Base-by-base conservation (phyloP, 2,329 filamentous ascomycete genomes). In the Tolypocladium inflatum region DNA sequence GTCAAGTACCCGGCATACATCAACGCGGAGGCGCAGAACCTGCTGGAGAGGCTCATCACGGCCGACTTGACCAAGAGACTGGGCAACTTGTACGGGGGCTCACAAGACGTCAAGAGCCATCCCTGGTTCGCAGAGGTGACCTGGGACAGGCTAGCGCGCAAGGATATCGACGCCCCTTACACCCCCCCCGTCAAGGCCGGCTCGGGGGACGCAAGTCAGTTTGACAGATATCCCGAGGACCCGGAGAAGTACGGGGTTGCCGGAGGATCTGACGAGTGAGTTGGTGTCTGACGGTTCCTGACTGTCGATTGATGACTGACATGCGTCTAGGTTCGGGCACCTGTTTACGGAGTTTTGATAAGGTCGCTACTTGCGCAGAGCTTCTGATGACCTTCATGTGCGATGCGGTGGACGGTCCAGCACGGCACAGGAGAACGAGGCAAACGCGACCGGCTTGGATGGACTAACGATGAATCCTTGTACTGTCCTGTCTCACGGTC, bases 1-100 rank as follows among this genome's bases (percentile, higher is more conserved):
- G 90, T 99, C 74, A 97, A 97, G 76, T 99, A 97, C 72, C 94
- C 94, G 57, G 88, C 90, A 7, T 99, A 97, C 72, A 90, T 99
- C 67, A 91, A 97, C 70, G 86, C 89, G 1, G 94, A 97, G 70
- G 94, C 94, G 0, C 91, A 96, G 70, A 90, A 97, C 72, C 80
- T 99, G 59, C 84, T 99, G 41, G 88, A 94, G 69, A 89, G 91
- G 66, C 81, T 99, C 66, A 97, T 99, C 74, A 99, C 94, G 33
- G 84, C 89, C 41, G 94, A 99, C 71, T 78, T 99, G 65, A 97
- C 94, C 57, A 97, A 97, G 78, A 85, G 94, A 60, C 76, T 99
- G 67, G 94, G 94, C 56, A 99, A 99, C 74, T 76, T 97, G 70
- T 94, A 94, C 72, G 91, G 89, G 17, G 94, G 94, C 38, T 86